Evolutionary conservation across 441 rosid genomes (phyloP).

Genomic region (Gossypium laxum): DNA sequence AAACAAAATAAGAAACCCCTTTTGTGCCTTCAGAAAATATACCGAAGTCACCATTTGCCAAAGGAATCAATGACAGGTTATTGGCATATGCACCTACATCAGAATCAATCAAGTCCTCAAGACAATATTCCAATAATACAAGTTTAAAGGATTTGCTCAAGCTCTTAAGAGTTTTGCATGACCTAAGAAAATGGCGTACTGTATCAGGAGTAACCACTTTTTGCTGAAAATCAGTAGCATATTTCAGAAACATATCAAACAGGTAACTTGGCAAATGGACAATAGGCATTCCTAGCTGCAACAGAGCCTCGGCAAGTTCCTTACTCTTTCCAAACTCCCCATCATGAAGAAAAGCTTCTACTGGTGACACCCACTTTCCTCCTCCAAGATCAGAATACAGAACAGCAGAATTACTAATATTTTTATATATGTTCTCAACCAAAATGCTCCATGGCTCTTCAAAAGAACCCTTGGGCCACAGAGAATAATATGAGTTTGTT

Average conservation of each 20-base stretch:
- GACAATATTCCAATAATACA: slow-evolving; percentile 83
- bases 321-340: slow-evolving; percentile 57
- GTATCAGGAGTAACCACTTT: slow-evolving; percentile 85
- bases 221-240: slow-evolving; percentile 50
- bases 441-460: slow-evolving; percentile 95
- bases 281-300: slow-evolving; percentile 77
- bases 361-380: slow-evolving; percentile 78
- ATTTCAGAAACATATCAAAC: slow-evolving; percentile 66
- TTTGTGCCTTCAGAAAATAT: slow-evolving; percentile 44
- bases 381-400: slow-evolving; percentile 64
- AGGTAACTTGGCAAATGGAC: slow-evolving; percentile 63
- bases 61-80: slow-evolving; percentile 70
- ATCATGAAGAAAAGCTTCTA: slow-evolving; percentile 81
- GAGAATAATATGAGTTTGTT: slow-evolving; percentile 52
- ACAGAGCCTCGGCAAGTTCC: slow-evolving; percentile 71
- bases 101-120: slow-evolving; percentile 82
- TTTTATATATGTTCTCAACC: slow-evolving; percentile 72
- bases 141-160: slow-evolving; percentile 60
- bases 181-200: slow-evolving; percentile 66
- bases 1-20: slow-evolving; percentile 55
- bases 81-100: slow-evolving; percentile 54
- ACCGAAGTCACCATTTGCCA: slow-evolving; percentile 86
- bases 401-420: slow-evolving; percentile 49
- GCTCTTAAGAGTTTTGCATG: slow-evolving; percentile 38
- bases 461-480: slow-evolving; percentile 80